Evolutionary conservation across 2,329 filamentous ascomycete species (phyloP), one percentile per base, ranked within the genome.

Genomic region (Claviceps lovelessii): DNA sequence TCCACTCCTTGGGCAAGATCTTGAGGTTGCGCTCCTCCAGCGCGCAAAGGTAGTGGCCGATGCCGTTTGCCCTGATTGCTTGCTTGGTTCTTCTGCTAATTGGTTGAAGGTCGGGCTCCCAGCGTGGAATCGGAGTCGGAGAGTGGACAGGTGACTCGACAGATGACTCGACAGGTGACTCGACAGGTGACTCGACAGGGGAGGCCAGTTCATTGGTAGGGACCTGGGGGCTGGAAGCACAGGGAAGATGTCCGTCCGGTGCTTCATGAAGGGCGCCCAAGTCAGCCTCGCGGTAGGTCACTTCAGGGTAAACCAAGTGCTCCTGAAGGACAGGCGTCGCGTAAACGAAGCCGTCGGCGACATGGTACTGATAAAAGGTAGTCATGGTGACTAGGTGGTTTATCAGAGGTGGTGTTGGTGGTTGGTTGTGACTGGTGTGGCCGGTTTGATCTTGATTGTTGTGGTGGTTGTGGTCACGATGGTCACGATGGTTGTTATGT

Each of bases 1-100:
- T 54, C 53, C 53, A 54, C 19, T 17, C 48, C 19, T 51, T 41
- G 33, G 39, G 13, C 31, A 49, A 51, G 19, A 13, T 47, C 1
- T 15, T 23, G n/a, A 29, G 15, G 48, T 54, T 54, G 50, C 49
- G 48, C 47, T 54, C 50, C n/a, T 46, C 52, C 57, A 54, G 37
- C 10, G n/a, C 15, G 3, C 6, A n/a, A 10, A 54, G 39, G 47
- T 33, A 50, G 39, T n/a, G 28, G 8, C 19, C 28, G 13, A 54
- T 49, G 37, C 52, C 39, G 1, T 17, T 2, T 17, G 8, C 45
- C n/a, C 9, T 37, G n/a, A 54, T n/a, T 0, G 15, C 8, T 11
- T 28, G 8, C 15, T 13, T 28, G 17, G 39, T 10, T 13, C 5
- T 17, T n/a, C 2, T 10, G 1, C 8, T 13, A 13, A 54, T 39